phyloP scores from a whole-genome alignment of 2,329 filamentous ascomycete species.

The Penicillium crustosum region DNA sequence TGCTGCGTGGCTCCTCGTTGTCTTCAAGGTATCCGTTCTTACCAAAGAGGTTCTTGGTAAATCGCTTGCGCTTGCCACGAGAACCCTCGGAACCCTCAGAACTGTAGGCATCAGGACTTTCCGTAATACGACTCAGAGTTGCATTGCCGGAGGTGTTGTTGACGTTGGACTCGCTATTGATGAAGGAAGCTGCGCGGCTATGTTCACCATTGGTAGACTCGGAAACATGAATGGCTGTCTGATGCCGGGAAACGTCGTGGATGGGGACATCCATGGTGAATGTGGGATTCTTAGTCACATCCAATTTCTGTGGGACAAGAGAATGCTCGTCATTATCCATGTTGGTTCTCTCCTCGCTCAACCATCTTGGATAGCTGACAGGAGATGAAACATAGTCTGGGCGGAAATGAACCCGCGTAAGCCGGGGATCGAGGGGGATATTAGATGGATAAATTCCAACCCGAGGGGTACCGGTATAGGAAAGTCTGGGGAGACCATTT shows the following conservation, averaged over 20 bases:
- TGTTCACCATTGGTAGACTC: neutral
- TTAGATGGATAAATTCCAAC: neutral
- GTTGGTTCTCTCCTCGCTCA: neutral
- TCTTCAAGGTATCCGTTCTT: conserved; percentile 39
- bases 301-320: neutral
- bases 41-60: conserved; percentile 46
- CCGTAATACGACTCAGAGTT: neutral
- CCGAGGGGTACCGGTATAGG: neutral
- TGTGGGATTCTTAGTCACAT: neutral
- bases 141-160: neutral
- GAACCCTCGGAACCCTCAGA: neutral
- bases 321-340: neutral
- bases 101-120: neutral
- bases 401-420: neutral
- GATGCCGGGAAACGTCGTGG: neutral
- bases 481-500: neutral
- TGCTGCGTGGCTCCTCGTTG: neutral
- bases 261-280: neutral
- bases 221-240: neutral
- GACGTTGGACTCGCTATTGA: neutral
- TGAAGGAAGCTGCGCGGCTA: neutral
- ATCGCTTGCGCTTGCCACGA: neutral
- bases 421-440: neutral
- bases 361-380: neutral
- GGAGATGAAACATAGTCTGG: neutral